Evolutionary conservation across 495 filamentous ascomycete genomes (phyloP), one percentile per base, ranked within the genome.

Genomic region (Viridothelium virens): DNA sequence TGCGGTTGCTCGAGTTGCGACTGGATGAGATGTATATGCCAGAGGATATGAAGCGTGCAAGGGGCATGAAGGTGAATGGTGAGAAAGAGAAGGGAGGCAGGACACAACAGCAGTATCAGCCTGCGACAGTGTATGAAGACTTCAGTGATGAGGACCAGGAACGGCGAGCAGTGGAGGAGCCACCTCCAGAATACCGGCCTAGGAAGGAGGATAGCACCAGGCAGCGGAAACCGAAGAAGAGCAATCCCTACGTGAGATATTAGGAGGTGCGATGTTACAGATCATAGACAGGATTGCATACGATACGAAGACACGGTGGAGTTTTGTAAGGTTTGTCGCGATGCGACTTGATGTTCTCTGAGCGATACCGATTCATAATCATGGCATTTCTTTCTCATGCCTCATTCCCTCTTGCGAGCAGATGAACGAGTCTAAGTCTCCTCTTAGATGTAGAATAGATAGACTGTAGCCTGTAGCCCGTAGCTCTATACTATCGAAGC

Each of bases 71-170:
- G 61, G 66, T 59, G 63, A 61, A 63, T 31, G 44, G 33, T 5
- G 38, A 47, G 12, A 61, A 38, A 56, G 48, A 64, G 9, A 47
- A 63, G 56, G 11, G 56, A 3, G 18, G 31, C 14, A 11, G 64
- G 34, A 12, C 65, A 48, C 69, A 68, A 68, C 46, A 72, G 4
- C 63, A 72, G 18, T 67, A 69, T 38, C 74, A 71, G 62, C 76
- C 75, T 2, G 76, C 76, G 34, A 76, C 75, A 36, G 74, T 72
- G 47, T 76, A 73, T 63, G 76, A 77, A 68, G 75, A 75, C 33
- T 75, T 74, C 63, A 69, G 70, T 61, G 75, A 78, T 38, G 72
- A 75, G 11, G 74, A 75, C 33, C 38, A 66, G 5, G 65, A 67
- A 38, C 56, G 67, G 47, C 61, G 67, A 38, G n/a, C 34, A 50